These are phyloP conservation scores for Candida pseudofarinosa DNA, from an alignment of 805 yeast species.

Conservation along the genomic window DNA sequence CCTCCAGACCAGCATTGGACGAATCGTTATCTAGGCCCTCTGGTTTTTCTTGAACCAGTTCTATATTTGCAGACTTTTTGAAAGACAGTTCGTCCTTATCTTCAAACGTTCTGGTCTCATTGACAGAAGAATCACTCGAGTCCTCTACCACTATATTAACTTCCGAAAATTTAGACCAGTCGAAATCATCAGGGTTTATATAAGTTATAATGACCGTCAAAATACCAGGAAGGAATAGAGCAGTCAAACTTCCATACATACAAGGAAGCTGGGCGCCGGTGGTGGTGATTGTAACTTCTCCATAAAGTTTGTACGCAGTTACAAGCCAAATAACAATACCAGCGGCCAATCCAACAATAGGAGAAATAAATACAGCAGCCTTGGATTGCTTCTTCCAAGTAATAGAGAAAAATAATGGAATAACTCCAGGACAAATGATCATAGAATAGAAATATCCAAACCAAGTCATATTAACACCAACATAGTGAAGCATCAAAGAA, in stretches of 20 bases:
- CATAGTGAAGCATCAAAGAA: conserved; percentile 32
- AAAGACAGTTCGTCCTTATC: neutral
- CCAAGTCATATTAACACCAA: conserved; percentile 27
- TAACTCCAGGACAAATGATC: conserved; percentile 36
- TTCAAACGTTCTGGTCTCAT: neutral
- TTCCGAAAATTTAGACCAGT: conserved; percentile 22
- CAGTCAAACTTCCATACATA: conserved; percentile 29
- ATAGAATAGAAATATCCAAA: conserved; percentile 31
- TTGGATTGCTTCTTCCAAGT: conserved; percentile 30
- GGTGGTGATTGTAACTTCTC: conserved; percentile 20
- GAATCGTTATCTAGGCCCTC: neutral
- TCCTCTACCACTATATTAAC: conserved; percentile 15
- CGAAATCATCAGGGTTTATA: conserved; percentile 23
- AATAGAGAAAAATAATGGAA: conserved; percentile 30
- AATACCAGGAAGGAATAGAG: conserved; percentile 30
- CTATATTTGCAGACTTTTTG: neutral
- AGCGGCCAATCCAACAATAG: conserved; percentile 23
- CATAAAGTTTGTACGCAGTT: conserved; percentile 24
- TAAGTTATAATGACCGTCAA: conserved; percentile 22
- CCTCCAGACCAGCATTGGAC: neutral
- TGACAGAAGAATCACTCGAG: neutral
- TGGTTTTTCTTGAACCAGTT: neutral
- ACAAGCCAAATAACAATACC: conserved; percentile 30
- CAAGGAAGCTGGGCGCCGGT: conserved; percentile 31
- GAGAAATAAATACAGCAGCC: conserved; percentile 28